Conservation (phyloP, 1,139 yeast genomes). For the Insectozyma bohioensis region DNA sequence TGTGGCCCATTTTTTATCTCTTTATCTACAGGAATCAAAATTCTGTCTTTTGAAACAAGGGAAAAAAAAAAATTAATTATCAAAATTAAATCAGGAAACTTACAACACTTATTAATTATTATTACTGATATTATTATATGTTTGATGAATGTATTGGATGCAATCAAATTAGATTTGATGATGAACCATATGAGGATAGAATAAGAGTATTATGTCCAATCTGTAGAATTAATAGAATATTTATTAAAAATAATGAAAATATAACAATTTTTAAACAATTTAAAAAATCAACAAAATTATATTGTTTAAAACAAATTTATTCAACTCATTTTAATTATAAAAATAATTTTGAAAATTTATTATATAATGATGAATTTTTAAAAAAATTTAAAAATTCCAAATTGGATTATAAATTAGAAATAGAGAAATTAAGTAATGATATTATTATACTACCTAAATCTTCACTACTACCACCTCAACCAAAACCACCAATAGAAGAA, state of each 20-base stretch:
- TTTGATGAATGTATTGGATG: slow-evolving; percentile 7
- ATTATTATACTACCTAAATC: too few species aligned
- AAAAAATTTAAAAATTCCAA: neutral
- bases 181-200: slow-evolving; percentile 4
- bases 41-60: too few species aligned
- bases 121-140: too few species aligned
- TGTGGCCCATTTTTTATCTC: too few species aligned
- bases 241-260: neutral
- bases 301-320: neutral
- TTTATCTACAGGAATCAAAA: too few species aligned
- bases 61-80: too few species aligned
- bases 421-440: neutral
- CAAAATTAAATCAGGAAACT: too few species aligned
- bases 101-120: too few species aligned
- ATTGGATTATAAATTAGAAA: neutral
- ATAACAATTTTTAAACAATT: neutral
- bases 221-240: slow-evolving; percentile 1
- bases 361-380: slow-evolving; percentile 1
- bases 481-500: too few species aligned
- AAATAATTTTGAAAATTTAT: neutral
- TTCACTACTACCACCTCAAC: too few species aligned
- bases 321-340: neutral
- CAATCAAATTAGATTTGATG: slow-evolving; percentile 1
- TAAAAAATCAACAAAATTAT: neutral
- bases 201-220: slow-evolving; percentile 3